These are phyloP conservation scores for Penicillium sp. DNA, from an alignment of 2,329 filamentous ascomycete genomes.

Conservation along the genomic window DNA sequence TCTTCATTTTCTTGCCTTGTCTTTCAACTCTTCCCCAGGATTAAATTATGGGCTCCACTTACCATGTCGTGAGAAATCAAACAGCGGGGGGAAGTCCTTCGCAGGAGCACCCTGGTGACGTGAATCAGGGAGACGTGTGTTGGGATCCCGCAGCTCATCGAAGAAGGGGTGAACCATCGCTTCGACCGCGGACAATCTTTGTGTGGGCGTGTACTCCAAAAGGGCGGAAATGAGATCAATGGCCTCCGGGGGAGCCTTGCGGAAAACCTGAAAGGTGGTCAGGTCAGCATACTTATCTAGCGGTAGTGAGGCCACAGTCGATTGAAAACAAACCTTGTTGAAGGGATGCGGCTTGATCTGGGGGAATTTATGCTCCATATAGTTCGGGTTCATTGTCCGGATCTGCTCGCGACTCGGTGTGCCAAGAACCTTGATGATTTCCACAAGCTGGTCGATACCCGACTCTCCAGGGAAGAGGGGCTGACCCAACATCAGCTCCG, in stretches of 20 bases:
- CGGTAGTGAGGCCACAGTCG: not conserved
- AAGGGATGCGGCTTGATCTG: slow-evolving; percentile 99
- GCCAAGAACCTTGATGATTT: slow-evolving; percentile 98
- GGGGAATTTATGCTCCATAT: slow-evolving; percentile 99
- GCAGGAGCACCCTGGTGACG: slow-evolving; percentile 80
- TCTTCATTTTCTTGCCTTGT: not conserved
- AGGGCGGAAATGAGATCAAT: slow-evolving; percentile 94
- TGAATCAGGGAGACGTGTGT: slow-evolving; percentile 88
- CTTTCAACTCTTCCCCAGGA: too few species aligned
- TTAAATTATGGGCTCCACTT: slow-evolving; percentile 50
- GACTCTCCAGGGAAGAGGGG: slow-evolving; percentile 98
- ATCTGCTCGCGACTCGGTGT: slow-evolving; percentile 98
- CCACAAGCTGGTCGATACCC: slow-evolving; percentile 95
- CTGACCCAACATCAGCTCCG: slow-evolving; percentile 97
- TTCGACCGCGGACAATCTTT: slow-evolving; percentile 89
- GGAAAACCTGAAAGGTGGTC: slow-evolving; percentile 70
- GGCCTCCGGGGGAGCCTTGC: slow-evolving; percentile 89
- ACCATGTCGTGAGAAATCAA: slow-evolving; percentile 95
- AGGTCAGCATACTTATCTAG: slow-evolving; percentile 23
- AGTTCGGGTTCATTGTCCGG: slow-evolving; percentile 99
- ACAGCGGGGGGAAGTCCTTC: slow-evolving; percentile 83
- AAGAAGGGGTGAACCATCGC: slow-evolving; percentile 99
- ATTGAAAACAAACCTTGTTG: slow-evolving; percentile 68
- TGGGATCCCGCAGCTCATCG: slow-evolving; percentile 91
- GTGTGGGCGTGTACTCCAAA: slow-evolving; percentile 95